phyloP scores from a whole-genome alignment of 1,139 yeast species.

The Candida pseudoviswanathii region DNA sequence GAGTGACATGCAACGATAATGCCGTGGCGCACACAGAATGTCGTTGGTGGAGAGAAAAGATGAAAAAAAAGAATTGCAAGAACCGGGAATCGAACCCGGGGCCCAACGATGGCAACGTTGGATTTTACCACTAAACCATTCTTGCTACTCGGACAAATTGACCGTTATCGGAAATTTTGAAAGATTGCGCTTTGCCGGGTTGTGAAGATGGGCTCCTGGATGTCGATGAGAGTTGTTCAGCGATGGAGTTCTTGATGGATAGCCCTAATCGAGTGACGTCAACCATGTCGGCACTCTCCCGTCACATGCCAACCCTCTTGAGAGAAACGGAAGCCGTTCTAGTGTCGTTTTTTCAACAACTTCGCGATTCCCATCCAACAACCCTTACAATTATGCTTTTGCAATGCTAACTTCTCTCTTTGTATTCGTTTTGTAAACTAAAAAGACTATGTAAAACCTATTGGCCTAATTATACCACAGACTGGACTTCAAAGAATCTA shows the following conservation, averaged over 20 bases:
- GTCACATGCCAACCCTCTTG: no score
- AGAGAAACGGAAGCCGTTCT: no score
- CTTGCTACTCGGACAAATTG: background rate
- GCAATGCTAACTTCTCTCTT: background rate
- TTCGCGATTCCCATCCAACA: no score
- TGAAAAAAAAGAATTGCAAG: constrained; percentile 15
- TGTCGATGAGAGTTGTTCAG: no score
- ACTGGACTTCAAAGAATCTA: constrained; percentile 93
- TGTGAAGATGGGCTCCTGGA: no score
- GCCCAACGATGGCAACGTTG: constrained; percentile 22
- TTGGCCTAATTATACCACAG: constrained; percentile 60
- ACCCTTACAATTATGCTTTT: background rate
- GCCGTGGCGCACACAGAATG: no score
- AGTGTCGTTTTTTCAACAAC: no score
- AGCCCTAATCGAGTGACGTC: no score
- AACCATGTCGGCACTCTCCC: no score
- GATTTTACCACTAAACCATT: constrained; percentile 21
- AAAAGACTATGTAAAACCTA: background rate
- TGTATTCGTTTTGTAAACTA: background rate
- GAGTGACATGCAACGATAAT: background rate
- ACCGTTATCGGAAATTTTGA: no score
- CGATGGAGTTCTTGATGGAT: no score
- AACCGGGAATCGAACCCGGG: constrained; percentile 23
- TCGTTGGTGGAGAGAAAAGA: background rate
- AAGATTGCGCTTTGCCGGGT: no score